Evolutionary conservation across 805 yeast genomes (phyloP).

Genomic region (Lachancea cidri): DNA sequence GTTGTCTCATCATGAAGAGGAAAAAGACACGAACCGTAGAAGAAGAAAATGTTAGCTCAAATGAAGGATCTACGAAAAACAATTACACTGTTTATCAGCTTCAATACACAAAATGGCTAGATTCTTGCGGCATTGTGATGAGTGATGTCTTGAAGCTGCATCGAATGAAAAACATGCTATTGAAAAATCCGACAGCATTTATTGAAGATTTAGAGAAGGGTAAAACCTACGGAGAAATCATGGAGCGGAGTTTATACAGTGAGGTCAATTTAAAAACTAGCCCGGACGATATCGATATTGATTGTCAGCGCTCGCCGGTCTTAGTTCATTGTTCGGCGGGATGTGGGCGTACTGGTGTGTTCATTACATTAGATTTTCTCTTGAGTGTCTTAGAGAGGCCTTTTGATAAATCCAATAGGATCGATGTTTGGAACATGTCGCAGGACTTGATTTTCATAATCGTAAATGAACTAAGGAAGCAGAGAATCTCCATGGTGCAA

Average conservation of each 20-base stretch:
- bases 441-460: slow-evolving; percentile 55
- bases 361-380: slow-evolving; percentile 57
- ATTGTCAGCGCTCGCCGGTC: slow-evolving; percentile 39
- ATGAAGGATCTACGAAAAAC: not conserved
- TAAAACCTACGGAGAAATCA: slow-evolving; percentile 5
- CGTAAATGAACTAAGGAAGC: slow-evolving; percentile 59
- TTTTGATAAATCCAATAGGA: slow-evolving; percentile 32
- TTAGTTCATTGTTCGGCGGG: slow-evolving; percentile 95
- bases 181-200: slow-evolving; percentile 13
- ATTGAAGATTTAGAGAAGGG: slow-evolving; percentile 14
- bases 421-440: slow-evolving; percentile 39
- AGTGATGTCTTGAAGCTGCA: slow-evolving; percentile 29
- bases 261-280: not conserved
- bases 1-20: slow-evolving; percentile 13
- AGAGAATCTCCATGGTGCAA: slow-evolving; percentile 75
- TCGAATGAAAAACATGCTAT: slow-evolving; percentile 28
- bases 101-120: slow-evolving; percentile 79
- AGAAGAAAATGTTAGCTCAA: not conserved
- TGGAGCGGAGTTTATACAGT: no score
- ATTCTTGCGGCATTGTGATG: slow-evolving; percentile 59
- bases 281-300: slow-evolving; percentile 4
- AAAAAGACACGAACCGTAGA: slow-evolving; percentile 27
- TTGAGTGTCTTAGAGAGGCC: slow-evolving; percentile 32
- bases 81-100: slow-evolving; percentile 56
- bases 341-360: slow-evolving; percentile 93